Conservation (phyloP, 768 basidiomycete species). For the Pulveroboletus sp. region DNA sequence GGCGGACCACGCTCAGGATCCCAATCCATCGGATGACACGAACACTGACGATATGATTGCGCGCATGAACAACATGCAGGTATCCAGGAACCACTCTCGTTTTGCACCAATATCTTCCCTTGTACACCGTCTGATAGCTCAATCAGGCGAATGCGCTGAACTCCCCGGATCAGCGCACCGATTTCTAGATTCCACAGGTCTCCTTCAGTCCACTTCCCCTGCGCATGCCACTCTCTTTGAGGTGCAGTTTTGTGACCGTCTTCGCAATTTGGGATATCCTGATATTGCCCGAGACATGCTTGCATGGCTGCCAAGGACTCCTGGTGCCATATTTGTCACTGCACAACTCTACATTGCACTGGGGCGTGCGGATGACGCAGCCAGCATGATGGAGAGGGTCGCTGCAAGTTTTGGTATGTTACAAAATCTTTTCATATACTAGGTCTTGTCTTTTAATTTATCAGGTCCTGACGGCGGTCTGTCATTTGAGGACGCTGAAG, state of each 20-base stretch:
- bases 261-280: constrained; percentile 60
- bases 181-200: constrained; percentile 62
- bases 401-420: constrained; percentile 70
- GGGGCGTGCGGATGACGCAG: constrained; percentile 70
- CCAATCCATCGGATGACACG: constrained; percentile 28
- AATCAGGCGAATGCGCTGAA: constrained; percentile 43
- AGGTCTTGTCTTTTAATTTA: constrained; percentile 6
- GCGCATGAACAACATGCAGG: constrained; percentile 70
- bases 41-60: constrained; percentile 60
- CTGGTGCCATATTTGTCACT: constrained; percentile 70
- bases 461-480: constrained; percentile 47
- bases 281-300: constrained; percentile 59
- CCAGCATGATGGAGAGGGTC: constrained; percentile 64
- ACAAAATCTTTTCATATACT: constrained; percentile 1
- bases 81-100: constrained; percentile 46
- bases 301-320: constrained; percentile 74
- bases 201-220: constrained; percentile 66
- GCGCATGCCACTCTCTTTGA: constrained; percentile 65
- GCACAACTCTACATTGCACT: constrained; percentile 62
- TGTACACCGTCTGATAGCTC: constrained; percentile 55
- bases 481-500: constrained; percentile 57
- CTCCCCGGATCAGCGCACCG: constrained; percentile 61
- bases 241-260: constrained; percentile 63
- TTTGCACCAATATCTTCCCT: constrained; percentile 56
- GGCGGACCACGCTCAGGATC: constrained; percentile 31